Conservation (phyloP, 1,284 basidiomycete genomes). For the Stereum hirsutum region DNA sequence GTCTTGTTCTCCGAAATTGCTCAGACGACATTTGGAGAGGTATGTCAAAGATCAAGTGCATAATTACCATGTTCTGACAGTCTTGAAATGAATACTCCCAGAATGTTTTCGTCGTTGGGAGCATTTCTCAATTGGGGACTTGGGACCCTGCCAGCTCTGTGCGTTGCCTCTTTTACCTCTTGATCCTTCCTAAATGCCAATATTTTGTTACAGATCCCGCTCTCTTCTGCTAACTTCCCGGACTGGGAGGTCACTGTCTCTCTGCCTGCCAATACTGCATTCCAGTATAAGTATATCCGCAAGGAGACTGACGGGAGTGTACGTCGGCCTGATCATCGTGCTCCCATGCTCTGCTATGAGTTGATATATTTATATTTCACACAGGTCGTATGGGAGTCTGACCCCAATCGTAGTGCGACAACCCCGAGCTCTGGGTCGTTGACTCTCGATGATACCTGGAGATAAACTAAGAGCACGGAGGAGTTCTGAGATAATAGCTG, state of each 20-base stretch:
- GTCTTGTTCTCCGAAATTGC: constrained; percentile 46
- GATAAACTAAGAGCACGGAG: not conserved
- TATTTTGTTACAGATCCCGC: constrained; percentile 29
- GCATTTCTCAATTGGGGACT: constrained; percentile 39
- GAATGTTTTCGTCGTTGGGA: constrained; percentile 54
- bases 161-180: constrained; percentile 11
- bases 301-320: constrained; percentile 46
- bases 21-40: constrained; percentile 48
- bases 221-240: constrained; percentile 47
- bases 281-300: constrained; percentile 55
- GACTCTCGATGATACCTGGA: not conserved
- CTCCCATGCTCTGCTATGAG: not conserved
- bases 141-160: constrained; percentile 43
- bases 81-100: constrained; percentile 15
- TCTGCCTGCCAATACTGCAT: constrained; percentile 36
- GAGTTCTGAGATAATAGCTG: not conserved
- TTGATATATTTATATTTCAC: not conserved
- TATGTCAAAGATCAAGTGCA: constrained; percentile 15
- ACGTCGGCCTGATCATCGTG: constrained; percentile 18
- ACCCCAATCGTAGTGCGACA: not conserved
- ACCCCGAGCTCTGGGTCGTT: not conserved
- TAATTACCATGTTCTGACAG: not conserved
- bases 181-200: constrained; percentile 1
- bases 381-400: not conserved
- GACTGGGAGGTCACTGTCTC: constrained; percentile 42